A percentile compares a stretch with the other conserved stretches of the same genome.
Conservation (phyloP, 495 filamentous ascomycete genomes). For the Lentithecium fluviatile region DNA sequence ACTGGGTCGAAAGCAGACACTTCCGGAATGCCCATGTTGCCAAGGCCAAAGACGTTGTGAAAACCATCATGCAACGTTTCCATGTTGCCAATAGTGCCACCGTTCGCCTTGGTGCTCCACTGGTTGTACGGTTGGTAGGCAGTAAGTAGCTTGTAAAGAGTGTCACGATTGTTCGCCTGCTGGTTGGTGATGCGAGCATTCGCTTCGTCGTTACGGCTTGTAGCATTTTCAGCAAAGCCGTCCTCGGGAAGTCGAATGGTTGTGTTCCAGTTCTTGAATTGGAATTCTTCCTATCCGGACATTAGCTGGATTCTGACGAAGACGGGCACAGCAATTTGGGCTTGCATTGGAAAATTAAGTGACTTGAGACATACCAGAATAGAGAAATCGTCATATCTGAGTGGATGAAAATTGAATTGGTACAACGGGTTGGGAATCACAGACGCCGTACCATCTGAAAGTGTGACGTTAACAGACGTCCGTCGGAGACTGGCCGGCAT, state of each 20-base stretch:
- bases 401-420: conserved; percentile 20
- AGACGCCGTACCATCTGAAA: conserved; percentile 11
- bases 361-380: conserved; percentile 1
- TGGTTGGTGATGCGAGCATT: conserved; percentile 5
- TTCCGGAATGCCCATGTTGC: conserved; percentile 24
- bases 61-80: conserved; percentile 29
- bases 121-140: conserved; percentile 22
- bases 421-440: conserved; percentile 29
- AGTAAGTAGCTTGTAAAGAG: conserved; percentile 28
- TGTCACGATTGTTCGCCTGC: conserved; percentile 21
- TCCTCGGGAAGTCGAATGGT: conserved; percentile 18
- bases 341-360: background rate
- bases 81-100: conserved; percentile 23
- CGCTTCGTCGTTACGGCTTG: conserved; percentile 19
- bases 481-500: conserved; percentile 22
- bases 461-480: conserved; percentile 4
- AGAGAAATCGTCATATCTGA: conserved; percentile 11
- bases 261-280: conserved; percentile 24
- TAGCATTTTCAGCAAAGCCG: conserved; percentile 5
- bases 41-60: conserved; percentile 26
- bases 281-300: background rate
- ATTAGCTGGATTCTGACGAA: background rate
- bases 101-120: conserved; percentile 29
- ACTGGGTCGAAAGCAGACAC: conserved; percentile 28
- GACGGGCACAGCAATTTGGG: background rate